Evolutionary conservation across 2,329 filamentous ascomycete genomes (phyloP), one percentile per base, ranked within the genome.

Genomic region (Gaeumannomyces tritici): DNA sequence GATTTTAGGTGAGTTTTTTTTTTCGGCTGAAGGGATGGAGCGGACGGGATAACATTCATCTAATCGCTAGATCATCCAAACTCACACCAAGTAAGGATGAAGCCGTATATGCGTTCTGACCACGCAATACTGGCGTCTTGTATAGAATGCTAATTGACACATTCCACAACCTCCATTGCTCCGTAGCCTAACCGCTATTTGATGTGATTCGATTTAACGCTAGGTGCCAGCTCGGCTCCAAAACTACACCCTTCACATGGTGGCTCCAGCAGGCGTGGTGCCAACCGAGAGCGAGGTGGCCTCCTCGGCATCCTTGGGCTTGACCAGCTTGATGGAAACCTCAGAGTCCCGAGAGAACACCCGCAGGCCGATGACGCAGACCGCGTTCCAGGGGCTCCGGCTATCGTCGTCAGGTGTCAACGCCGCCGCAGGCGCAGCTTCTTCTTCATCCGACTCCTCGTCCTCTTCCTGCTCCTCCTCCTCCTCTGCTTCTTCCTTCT

Each of bases 321-420:
- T 71, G 11, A 72, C 73, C 9, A 77, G 66, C 8, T 67, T 67
- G 31, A 77, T 72, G 33, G 70, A 70, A 42, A 76, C 69, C 7
- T 69, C 68, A 1, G 71, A 63, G 31, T 76, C 74, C 61, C 69
- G 69, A 11, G 76, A 70, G 62, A 77, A 77, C 12, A 77, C 75
- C 9, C 74, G 67, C 15, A 77, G 68, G 11, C 74, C 74, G 54
- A 76, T 66, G 12, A 77, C 75, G 60, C 74, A 76, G 55, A 63
- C 60, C 55, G 61, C 63, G 15, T 66, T 64, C 2, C 66, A 61
- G 3, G 63, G 63, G n/a, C 66, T 59, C 11, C 63, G 60, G 15
- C 64, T 63, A 3, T 51, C 15, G 11, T 62, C 57, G 9, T 59
- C 62, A n/a, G n/a, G n/a, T n/a, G n/a, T n/a, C 57, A 7, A 59